Conservation (phyloP, 2,329 filamentous ascomycete species). For the Fusarium sp. region DNA sequence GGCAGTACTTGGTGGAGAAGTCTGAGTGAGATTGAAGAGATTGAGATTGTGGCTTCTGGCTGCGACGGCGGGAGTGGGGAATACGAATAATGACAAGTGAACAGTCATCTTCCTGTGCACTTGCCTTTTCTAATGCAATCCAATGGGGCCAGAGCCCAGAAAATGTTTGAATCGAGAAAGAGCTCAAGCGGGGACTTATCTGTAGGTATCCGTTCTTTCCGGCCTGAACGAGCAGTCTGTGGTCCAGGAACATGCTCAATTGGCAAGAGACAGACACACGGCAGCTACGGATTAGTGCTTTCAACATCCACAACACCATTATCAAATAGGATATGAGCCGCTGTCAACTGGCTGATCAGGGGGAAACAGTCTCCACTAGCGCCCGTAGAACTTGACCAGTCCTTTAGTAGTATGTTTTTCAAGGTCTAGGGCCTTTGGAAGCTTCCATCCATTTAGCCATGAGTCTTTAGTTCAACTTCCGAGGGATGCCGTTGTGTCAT, state of each 20-base stretch:
- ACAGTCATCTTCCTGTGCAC: conserved; percentile 9
- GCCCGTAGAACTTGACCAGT: background rate
- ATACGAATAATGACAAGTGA: conserved; percentile 24
- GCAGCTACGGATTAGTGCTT: conserved; percentile 14
- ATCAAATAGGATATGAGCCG: conserved; percentile 23
- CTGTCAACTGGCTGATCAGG: conserved; percentile 27
- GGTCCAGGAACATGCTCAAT: conserved; percentile 15
- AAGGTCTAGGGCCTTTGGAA: background rate
- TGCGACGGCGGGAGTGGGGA: background rate
- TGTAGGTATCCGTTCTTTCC: conserved; percentile 11
- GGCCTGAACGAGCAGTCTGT: background rate
- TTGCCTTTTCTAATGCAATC: conserved; percentile 6
- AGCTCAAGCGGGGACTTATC: background rate
- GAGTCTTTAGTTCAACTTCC: background rate
- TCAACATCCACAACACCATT: background rate
- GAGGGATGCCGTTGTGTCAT: background rate
- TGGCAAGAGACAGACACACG: background rate
- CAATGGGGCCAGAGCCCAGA: background rate
- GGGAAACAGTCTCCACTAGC: background rate
- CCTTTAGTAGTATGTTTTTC: background rate
- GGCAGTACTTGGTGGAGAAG: conserved; percentile 20
- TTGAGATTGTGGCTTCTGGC: conserved; percentile 11
- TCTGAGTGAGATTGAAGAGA: conserved; percentile 13
- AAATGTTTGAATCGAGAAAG: background rate
- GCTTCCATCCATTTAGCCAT: background rate